Conservation (phyloP, 257 asterid genomes). For the Capsicum rhomboideum region DNA sequence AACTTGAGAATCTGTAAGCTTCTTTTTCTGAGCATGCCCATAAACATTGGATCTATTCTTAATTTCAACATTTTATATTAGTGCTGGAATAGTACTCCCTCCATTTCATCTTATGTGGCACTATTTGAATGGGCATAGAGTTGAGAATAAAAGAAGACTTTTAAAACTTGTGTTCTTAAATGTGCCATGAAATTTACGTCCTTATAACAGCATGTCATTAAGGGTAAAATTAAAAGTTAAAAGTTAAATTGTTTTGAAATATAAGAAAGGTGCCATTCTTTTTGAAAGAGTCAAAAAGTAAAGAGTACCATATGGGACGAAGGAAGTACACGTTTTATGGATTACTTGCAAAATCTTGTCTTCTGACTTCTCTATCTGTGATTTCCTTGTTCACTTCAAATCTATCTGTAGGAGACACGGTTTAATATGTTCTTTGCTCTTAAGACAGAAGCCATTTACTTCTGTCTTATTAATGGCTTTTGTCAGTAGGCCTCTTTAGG, state of each 20-base stretch:
- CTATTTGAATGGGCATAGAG: background rate
- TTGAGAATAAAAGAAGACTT: background rate
- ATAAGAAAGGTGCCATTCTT: no score
- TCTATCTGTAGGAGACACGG: background rate
- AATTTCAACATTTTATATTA: background rate
- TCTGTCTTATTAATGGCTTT: no score
- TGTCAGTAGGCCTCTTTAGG: no score
- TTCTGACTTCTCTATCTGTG: background rate
- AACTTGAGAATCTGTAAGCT: conserved; percentile 70
- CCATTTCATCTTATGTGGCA: background rate
- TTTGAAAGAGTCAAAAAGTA: background rate
- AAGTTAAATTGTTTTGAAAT: no score
- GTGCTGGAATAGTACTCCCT: background rate
- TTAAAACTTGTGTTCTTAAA: background rate
- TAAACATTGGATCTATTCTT: background rate
- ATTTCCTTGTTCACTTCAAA: background rate
- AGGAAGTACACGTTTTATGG: no score
- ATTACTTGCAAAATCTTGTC: background rate
- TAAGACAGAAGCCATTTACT: background rate
- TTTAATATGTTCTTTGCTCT: background rate
- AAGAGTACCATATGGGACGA: background rate
- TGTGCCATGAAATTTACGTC: background rate
- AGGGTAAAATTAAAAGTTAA: no score
- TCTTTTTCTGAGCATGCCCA: background rate
- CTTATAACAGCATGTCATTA: background rate